A percentile compares a stretch with the other conserved stretches of the same genome.
Conservation (phyloP, 176 grass and related monocot species). For the Oryza officinalis region DNA sequence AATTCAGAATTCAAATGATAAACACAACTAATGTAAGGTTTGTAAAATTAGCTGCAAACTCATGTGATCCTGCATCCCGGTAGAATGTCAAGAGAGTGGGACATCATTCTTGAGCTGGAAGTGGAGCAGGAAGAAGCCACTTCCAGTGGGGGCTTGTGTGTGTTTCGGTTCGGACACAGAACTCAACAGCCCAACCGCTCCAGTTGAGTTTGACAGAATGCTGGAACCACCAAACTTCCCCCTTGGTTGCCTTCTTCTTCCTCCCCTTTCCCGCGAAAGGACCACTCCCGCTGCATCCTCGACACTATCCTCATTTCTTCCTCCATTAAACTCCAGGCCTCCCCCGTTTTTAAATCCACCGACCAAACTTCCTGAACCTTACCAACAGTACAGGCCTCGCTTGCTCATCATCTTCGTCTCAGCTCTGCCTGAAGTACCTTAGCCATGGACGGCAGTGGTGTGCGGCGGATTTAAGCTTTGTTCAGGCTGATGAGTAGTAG, state of each 20-base stretch:
- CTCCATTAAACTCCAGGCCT: background rate
- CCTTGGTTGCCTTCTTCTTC: background rate
- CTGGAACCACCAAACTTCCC: slow-evolving; percentile 18
- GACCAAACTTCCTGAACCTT: slow-evolving; percentile 13
- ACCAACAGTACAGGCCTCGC: background rate
- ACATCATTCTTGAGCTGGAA: background rate
- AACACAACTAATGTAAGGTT: background rate
- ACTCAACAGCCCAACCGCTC: slow-evolving; percentile 42
- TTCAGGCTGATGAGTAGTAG: background rate
- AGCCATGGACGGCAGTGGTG: background rate
- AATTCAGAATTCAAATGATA: background rate
- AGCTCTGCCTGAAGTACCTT: too few species aligned
- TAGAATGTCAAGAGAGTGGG: background rate
- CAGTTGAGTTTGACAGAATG: slow-evolving; percentile 27
- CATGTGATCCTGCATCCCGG: background rate
- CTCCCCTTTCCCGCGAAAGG: slow-evolving; percentile 27
- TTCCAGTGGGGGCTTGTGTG: background rate
- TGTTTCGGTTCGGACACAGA: slow-evolving; percentile 18
- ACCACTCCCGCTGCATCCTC: slow-evolving; percentile 36
- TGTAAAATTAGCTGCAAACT: background rate
- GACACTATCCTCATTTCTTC: background rate
- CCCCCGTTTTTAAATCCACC: background rate
- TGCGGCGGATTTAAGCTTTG: background rate
- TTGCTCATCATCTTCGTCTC: background rate
- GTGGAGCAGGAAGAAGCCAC: slow-evolving; percentile 7